phyloP scores from a whole-genome alignment of 2,329 filamentous ascomycete genomes.

The Hansfordia pulvinata region DNA sequence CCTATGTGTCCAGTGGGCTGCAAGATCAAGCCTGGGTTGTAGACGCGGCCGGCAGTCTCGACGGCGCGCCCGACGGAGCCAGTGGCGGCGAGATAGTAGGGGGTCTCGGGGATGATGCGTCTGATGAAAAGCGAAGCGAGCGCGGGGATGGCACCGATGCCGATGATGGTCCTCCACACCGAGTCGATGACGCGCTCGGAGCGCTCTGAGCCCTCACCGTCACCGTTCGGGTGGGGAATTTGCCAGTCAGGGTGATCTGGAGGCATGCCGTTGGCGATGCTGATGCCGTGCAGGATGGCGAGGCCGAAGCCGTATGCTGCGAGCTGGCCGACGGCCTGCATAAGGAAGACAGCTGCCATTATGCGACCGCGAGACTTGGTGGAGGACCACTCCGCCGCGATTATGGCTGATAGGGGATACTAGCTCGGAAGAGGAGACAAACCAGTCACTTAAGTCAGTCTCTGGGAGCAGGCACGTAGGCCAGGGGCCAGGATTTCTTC shows the following conservation, averaged over 20 bases:
- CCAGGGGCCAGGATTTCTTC: too few species aligned
- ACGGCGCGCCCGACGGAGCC: constrained; percentile 7
- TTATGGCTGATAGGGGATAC: constrained; percentile 16
- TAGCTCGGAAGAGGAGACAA: too few species aligned
- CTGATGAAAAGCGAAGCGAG: constrained; percentile 30
- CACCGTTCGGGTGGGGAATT: too few species aligned
- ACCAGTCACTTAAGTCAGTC: too few species aligned
- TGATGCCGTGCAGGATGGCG: constrained; percentile 3
- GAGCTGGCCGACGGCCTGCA: constrained; percentile 11
- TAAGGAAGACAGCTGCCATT: constrained; percentile 13
- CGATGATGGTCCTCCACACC: constrained; percentile 35
- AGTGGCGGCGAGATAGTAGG: constrained; percentile 13
- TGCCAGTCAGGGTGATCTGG: too few species aligned
- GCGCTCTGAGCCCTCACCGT: too few species aligned
- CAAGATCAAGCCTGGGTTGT: background rate
- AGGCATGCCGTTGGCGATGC: constrained; percentile 2
- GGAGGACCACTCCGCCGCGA: constrained; percentile 14
- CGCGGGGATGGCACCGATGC: constrained; percentile 30
- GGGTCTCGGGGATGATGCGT: constrained; percentile 35
- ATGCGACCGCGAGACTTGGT: constrained; percentile 12
- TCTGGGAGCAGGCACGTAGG: too few species aligned
- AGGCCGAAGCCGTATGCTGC: constrained; percentile 7
- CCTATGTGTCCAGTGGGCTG: background rate
- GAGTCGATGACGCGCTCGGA: constrained; percentile 21
- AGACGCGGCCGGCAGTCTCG: constrained; percentile 1